phyloP scores from a whole-genome alignment of 2,329 filamentous ascomycete genomes.

The Fusarium secorum region DNA sequence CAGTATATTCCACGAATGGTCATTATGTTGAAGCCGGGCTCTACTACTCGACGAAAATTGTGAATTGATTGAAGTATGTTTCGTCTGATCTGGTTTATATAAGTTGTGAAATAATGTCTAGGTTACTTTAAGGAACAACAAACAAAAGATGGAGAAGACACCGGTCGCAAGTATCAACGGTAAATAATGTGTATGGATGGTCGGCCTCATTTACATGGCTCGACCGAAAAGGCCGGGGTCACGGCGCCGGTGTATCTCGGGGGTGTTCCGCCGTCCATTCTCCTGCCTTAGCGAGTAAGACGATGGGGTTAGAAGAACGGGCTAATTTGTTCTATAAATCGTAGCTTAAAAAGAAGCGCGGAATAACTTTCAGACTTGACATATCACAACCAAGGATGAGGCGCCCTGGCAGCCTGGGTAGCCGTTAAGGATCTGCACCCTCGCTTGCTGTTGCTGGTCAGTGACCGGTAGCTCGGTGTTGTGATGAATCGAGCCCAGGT shows the following conservation, averaged over 20 bases:
- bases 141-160: slow-evolving; percentile 31
- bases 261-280: slow-evolving; percentile 22
- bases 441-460: slow-evolving; percentile 6
- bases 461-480: slow-evolving; percentile 11
- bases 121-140: slow-evolving; percentile 2
- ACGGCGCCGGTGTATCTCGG: slow-evolving; percentile 17
- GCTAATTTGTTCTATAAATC: slow-evolving; percentile 22
- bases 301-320: slow-evolving; percentile 7
- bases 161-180: background rate
- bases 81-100: slow-evolving; percentile 20
- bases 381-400: slow-evolving; percentile 1
- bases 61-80: background rate
- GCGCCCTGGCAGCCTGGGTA: background rate
- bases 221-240: slow-evolving; percentile 22
- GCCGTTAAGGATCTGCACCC: slow-evolving; percentile 22
- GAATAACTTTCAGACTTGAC: slow-evolving; percentile 12
- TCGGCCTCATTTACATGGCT: slow-evolving; percentile 30
- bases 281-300: slow-evolving; percentile 20
- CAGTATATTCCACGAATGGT: background rate
- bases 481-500: slow-evolving; percentile 16
- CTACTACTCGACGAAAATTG: background rate
- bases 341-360: slow-evolving; percentile 23
- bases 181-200: slow-evolving; percentile 4
- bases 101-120: slow-evolving; percentile 23
- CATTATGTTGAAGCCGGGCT: background rate